Evolutionary conservation across 257 asterid species (phyloP), one percentile per base, ranked within the genome.

Genomic region (Anisodus acutangulus): DNA sequence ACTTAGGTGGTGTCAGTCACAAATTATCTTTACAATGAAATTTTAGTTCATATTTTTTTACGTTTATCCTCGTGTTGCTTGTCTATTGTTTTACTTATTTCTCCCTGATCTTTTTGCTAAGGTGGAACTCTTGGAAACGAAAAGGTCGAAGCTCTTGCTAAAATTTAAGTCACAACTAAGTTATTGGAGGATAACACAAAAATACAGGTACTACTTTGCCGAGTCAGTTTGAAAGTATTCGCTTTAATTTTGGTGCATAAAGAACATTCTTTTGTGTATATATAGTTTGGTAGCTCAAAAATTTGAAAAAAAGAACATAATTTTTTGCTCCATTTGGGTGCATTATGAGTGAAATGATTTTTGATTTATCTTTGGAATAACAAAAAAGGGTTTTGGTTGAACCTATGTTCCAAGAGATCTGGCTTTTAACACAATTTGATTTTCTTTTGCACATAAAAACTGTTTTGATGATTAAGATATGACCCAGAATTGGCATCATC

Each of bases 71-170:
- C 22, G 26, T 22, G 17, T 76, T 78, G 47, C 82, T 78, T 78
- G 81, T 53, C 41, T 78, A 53, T 74, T 74, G 6, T 74, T 11
- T 22, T 47, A 47, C 60, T 74, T 51, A 74, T 78, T 78, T 78
- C 45, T 4, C 5, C 64, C 64, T 78, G 64, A 78, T 26, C 63
- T 17, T 49, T 51, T 76, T 68, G 64, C 67, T 72, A 54, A 43
- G 78, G 4, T 60, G 66, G 0, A 71, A 67, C 43, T 68, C 80
- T 58, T 82, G 69, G 69, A 90, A 70, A 83, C 84, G 69, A 47
- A 9, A 83, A 95, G 99, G 99, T 95, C 80, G 99, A 95, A 93
- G 97, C 99, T 82, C 97, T 94, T 68, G 98, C 94, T 66, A 97
- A 94, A 89, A 95, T 95, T 81, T 98, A 94, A 92, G 94, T 95